These are phyloP conservation scores for Tolypocladium amazonense DNA, from an alignment of 2,329 filamentous ascomycete species.

Conservation along the genomic window DNA sequence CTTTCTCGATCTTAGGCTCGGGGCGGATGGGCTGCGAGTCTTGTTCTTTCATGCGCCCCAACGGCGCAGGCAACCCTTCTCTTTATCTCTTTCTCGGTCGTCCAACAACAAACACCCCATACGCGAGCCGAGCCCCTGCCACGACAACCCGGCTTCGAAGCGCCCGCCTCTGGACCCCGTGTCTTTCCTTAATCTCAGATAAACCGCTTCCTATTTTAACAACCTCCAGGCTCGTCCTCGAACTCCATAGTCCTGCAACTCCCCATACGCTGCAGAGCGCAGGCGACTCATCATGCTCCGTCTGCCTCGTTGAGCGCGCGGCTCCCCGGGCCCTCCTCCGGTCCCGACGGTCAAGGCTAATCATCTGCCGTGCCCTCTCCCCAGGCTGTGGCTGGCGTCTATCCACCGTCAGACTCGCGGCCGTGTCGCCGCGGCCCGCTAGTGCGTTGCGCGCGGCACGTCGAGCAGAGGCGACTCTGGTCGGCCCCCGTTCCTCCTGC, in stretches of 20 bases:
- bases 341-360: not conserved
- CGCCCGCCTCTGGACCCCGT: not conserved
- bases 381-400: constrained; percentile 1
- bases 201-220: not conserved
- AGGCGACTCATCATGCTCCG: not conserved
- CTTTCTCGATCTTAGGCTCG: not conserved
- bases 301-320: not conserved
- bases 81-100: not conserved
- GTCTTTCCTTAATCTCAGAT: not conserved
- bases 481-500: not conserved
- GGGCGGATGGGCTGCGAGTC: not conserved
- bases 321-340: not conserved
- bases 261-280: not conserved
- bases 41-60: not conserved
- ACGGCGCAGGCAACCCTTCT: not conserved
- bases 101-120: not conserved
- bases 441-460: constrained; percentile 9
- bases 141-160: not conserved
- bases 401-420: not conserved
- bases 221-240: not conserved
- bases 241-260: not conserved
- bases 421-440: not conserved
- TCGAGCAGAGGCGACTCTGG: constrained; percentile 4
- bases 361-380: not conserved
- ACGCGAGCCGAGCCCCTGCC: not conserved